Conservation (phyloP, 2,329 filamentous ascomycete species). For the Colletotrichum gloeosporioides region DNA sequence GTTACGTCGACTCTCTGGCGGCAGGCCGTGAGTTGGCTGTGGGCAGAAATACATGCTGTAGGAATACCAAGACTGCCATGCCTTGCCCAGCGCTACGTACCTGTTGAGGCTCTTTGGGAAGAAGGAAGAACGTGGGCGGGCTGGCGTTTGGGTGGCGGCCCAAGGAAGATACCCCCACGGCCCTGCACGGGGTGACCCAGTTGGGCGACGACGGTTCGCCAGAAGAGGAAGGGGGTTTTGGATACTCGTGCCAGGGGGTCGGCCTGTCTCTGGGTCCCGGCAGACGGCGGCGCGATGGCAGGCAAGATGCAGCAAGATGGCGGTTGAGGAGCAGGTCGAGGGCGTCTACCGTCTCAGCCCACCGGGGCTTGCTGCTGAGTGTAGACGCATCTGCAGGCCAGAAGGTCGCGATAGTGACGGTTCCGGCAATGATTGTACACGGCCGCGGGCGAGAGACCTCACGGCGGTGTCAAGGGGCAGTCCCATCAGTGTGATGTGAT, state of each 20-base stretch:
- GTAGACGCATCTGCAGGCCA: neutral
- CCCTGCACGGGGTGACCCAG: constrained; percentile 3
- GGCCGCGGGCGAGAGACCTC: neutral
- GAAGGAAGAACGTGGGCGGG: neutral
- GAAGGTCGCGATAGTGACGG: neutral
- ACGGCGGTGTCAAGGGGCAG: constrained; percentile 2
- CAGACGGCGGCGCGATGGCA: constrained; percentile 30
- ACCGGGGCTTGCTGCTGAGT: neutral
- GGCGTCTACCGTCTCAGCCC: constrained; percentile 14
- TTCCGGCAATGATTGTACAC: constrained; percentile 2
- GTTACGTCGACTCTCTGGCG: neutral
- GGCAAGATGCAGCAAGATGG: constrained; percentile 31
- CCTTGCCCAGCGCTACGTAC: neutral
- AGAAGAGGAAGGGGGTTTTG: constrained; percentile 11
- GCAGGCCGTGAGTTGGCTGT: neutral
- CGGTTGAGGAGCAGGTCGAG: constrained; percentile 21
- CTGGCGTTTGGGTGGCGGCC: constrained; percentile 11
- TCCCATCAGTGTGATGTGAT: constrained; percentile 5
- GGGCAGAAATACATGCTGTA: neutral
- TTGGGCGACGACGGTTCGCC: constrained; percentile 14
- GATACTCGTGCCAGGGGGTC: neutral
- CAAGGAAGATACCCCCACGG: constrained; percentile 11
- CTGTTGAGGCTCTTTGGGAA: constrained; percentile 15
- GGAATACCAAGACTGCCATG: neutral
- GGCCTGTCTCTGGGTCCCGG: constrained; percentile 9